phyloP scores from a whole-genome alignment of 768 basidiomycete species.

The Cubamyces lactineus region DNA sequence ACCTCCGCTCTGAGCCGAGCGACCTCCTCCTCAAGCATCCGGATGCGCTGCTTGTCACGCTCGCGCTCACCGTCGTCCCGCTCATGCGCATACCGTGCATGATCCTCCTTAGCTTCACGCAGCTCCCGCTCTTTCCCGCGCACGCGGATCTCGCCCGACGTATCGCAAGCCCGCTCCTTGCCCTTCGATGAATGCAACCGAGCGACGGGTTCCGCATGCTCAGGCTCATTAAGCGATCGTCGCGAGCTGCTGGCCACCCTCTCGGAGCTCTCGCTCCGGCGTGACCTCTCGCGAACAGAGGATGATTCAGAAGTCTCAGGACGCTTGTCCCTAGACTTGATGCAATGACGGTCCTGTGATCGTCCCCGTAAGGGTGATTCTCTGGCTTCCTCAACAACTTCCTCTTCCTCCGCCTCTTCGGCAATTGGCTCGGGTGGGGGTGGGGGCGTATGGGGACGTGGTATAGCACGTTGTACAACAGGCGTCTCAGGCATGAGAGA shows the following conservation, averaged over 20 bases:
- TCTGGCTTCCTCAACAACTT: background rate
- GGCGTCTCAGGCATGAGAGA: constrained; percentile 55
- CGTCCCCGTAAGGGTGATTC: background rate
- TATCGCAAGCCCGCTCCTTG: constrained; percentile 40
- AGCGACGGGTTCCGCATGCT: constrained; percentile 8
- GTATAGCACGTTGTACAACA: constrained; percentile 35
- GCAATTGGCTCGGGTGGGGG: constrained; percentile 22
- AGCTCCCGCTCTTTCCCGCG: constrained; percentile 68
- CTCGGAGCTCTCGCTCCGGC: background rate
- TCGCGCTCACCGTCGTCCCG: constrained; percentile 51
- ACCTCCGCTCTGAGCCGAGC: constrained; percentile 57
- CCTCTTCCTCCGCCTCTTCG: constrained; percentile 19
- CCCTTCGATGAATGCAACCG: constrained; percentile 31
- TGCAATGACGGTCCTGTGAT: background rate
- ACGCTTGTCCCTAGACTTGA: background rate
- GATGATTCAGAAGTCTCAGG: background rate
- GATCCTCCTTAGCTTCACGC: constrained; percentile 55
- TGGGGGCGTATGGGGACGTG: constrained; percentile 9
- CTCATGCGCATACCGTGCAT: constrained; percentile 42
- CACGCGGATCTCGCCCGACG: constrained; percentile 51
- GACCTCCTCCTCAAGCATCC: constrained; percentile 68
- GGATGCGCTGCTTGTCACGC: constrained; percentile 65
- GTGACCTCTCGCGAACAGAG: background rate
- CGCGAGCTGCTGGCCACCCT: background rate
- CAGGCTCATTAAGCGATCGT: constrained; percentile 16